Evolutionary conservation across 2,329 filamentous ascomycete genomes (phyloP).

Genomic region (Xylariaceae sp.): DNA sequence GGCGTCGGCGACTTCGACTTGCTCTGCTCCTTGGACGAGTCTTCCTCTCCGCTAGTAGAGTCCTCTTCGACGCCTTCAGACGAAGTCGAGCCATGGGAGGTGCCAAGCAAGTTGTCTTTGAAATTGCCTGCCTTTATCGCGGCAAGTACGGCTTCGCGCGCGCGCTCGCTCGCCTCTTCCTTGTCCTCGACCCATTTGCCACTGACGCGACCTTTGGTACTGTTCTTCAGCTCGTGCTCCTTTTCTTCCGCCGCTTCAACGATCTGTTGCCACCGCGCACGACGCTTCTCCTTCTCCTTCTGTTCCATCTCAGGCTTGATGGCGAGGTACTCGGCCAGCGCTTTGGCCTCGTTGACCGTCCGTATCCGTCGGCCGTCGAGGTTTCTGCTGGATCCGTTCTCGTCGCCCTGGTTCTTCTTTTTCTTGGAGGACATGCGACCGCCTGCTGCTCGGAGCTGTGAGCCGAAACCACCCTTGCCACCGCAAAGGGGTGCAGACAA

Average conservation of each 20-base stretch:
- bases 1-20: slow-evolving; percentile 47
- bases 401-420: slow-evolving; percentile 75
- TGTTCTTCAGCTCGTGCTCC: slow-evolving; percentile 76
- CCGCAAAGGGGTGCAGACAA: slow-evolving; percentile 75
- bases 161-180: slow-evolving; percentile 81
- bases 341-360: slow-evolving; percentile 92
- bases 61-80: slow-evolving; percentile 31
- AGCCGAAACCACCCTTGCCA: slow-evolving; percentile 97
- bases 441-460: slow-evolving; percentile 90
- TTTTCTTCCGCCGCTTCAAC: slow-evolving; percentile 77
- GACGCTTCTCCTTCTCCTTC: slow-evolving; percentile 81
- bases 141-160: slow-evolving; percentile 66
- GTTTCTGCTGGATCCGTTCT: slow-evolving; percentile 87
- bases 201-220: slow-evolving; percentile 66
- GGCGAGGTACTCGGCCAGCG: slow-evolving; percentile 86
- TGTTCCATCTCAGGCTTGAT: slow-evolving; percentile 97
- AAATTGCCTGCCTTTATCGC: slow-evolving; percentile 62
- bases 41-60: slow-evolving; percentile 31
- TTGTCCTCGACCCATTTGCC: slow-evolving; percentile 94
- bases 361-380: slow-evolving; percentile 84
- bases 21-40: slow-evolving; percentile 34
- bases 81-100: slow-evolving; percentile 45
- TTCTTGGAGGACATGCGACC: slow-evolving; percentile 97
- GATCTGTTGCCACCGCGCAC: slow-evolving; percentile 81
- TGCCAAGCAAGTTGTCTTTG: slow-evolving; percentile 54